Base-by-base conservation (phyloP, 495 filamentous ascomycete species). In the Xylaria castorea region DNA sequence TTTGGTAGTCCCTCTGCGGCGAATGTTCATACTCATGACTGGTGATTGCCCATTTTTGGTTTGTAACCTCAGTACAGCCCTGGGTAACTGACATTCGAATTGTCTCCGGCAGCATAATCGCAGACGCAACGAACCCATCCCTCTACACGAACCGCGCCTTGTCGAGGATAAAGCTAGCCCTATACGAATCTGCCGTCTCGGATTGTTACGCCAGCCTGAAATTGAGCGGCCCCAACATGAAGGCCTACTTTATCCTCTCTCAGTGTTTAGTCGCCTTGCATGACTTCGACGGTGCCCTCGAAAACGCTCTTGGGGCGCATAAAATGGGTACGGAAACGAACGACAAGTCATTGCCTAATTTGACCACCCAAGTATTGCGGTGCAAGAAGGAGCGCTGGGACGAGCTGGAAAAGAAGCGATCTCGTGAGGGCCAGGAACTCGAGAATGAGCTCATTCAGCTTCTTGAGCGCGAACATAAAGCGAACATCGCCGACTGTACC, bases 131-230 rank as follows among this genome's bases (percentile, higher is more conserved):
- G 8, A 92, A 92, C 77, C 85, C 88, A 1, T 79, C 88, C 5
- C 85, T 92, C 61, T 94, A 90, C 85, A 97, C 95, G 38, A 99
- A 99, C 84, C 92, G 96, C 65, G 93, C 95, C 51, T 91, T 97
- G 81, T 90, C 93, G 14, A 91, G 95, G 55, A 84, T 96, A 55
- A 90, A 89, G 76, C 87, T 97, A n/a, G 78, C 55, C 80, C 84
- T 86, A 76, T 94, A 90, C 87, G 86, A 92, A n/a, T 86, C 80
- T n/a, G 94, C 91, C 38, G 91, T 97, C 74, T 85, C 89, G 48
- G 96, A 98, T 81, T 95, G 94, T 75, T 80, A 91, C 30, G 83
- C 86, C 51, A 91, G 92, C 64, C 91, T 99, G 70, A 84, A 89
- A 5, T 85, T 97, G 8, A 82, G 87, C 67, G 80, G 85, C 48